Evolutionary conservation across 2,329 filamentous ascomycete genomes (phyloP).

Genomic region (Fonsecaea erecta): DNA sequence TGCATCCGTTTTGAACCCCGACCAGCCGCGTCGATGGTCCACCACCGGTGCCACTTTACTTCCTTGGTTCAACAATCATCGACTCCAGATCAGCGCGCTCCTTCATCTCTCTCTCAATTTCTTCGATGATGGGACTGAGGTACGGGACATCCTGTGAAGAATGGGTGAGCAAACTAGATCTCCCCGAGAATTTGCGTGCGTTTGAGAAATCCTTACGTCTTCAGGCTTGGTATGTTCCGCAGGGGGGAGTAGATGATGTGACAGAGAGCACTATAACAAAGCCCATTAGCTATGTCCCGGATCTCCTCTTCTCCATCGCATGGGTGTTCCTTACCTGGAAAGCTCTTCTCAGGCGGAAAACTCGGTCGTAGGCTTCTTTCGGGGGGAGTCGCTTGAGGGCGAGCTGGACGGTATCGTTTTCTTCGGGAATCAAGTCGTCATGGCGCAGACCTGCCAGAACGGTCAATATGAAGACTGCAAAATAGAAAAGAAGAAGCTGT

Average conservation of each 20-base stretch:
- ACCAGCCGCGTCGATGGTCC: background rate
- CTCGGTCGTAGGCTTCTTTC: slow-evolving; percentile 92
- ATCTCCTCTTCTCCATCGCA: background rate
- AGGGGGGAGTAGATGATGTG: slow-evolving; percentile 67
- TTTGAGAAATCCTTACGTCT: slow-evolving; percentile 58
- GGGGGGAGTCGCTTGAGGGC: slow-evolving; percentile 88
- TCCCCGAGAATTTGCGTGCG: background rate
- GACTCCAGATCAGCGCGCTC: slow-evolving; percentile 72
- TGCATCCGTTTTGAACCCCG: slow-evolving; percentile 3
- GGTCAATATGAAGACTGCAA: slow-evolving; percentile 4
- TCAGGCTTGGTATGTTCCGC: slow-evolving; percentile 70
- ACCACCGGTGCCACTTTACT: background rate
- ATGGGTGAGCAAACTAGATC: slow-evolving; percentile 35
- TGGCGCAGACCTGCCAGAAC: slow-evolving; percentile 61
- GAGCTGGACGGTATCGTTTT: slow-evolving; percentile 81
- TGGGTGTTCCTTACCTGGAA: slow-evolving; percentile 69
- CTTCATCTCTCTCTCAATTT: slow-evolving; percentile 69
- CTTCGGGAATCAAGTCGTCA: slow-evolving; percentile 94
- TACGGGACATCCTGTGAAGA: slow-evolving; percentile 66
- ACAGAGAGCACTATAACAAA: slow-evolving; percentile 62
- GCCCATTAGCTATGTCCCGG: slow-evolving; percentile 1
- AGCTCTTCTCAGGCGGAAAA: slow-evolving; percentile 95
- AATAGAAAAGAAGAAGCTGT: slow-evolving; percentile 3
- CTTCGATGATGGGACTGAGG: slow-evolving; percentile 68
- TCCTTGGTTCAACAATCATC: slow-evolving; percentile 56